A percentile compares a stretch with the other conserved stretches of the same genome.
These are phyloP conservation scores for Sergeia podlipaevii DNA, from an alignment of 208 protist species.

Conservation along the genomic window DNA sequence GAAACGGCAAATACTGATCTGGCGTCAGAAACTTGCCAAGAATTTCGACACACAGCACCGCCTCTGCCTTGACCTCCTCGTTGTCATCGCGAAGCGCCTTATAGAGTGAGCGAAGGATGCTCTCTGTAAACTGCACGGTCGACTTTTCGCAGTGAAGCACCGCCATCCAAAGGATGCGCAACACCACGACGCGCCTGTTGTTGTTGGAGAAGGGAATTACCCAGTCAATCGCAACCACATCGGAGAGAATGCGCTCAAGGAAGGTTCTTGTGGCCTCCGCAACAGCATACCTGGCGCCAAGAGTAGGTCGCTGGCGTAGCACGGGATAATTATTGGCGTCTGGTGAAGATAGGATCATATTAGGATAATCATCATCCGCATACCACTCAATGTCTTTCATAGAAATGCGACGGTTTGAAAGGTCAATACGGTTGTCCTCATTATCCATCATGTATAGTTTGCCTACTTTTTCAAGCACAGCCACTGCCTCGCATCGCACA, in stretches of 20 bases:
- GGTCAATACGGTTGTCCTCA: slow-evolving; percentile 85
- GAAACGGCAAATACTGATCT: slow-evolving; percentile 86
- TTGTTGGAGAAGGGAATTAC: slow-evolving; percentile 84
- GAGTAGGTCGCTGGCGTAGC: slow-evolving; percentile 47
- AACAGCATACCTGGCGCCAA: slow-evolving; percentile 79
- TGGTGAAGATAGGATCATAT: slow-evolving; percentile 33
- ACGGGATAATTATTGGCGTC: slow-evolving; percentile 21
- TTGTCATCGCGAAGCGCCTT: slow-evolving; percentile 80
- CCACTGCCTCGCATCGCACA: slow-evolving; percentile 40
- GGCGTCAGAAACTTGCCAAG: slow-evolving; percentile 86
- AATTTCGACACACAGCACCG: slow-evolving; percentile 70
- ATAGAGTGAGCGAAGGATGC: slow-evolving; percentile 77
- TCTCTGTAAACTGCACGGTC: slow-evolving; percentile 80
- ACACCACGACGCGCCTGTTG: slow-evolving; percentile 74
- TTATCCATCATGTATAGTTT: slow-evolving; percentile 85
- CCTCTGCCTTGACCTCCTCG: slow-evolving; percentile 59
- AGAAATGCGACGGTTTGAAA: slow-evolving; percentile 70
- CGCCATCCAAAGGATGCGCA: slow-evolving; percentile 72
- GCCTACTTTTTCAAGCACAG: slow-evolving; percentile 54
- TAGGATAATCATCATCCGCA: slow-evolving; percentile 84
- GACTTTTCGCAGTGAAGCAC: slow-evolving; percentile 80
- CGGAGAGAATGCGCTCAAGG: slow-evolving; percentile 56
- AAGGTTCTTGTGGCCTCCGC: slow-evolving; percentile 65
- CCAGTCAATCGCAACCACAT: slow-evolving; percentile 86
- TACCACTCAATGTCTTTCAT: slow-evolving; percentile 94